Evolutionary conservation across 2,329 filamentous ascomycete genomes (phyloP).

Genomic region (Sporothrix brunneoviolacea): DNA sequence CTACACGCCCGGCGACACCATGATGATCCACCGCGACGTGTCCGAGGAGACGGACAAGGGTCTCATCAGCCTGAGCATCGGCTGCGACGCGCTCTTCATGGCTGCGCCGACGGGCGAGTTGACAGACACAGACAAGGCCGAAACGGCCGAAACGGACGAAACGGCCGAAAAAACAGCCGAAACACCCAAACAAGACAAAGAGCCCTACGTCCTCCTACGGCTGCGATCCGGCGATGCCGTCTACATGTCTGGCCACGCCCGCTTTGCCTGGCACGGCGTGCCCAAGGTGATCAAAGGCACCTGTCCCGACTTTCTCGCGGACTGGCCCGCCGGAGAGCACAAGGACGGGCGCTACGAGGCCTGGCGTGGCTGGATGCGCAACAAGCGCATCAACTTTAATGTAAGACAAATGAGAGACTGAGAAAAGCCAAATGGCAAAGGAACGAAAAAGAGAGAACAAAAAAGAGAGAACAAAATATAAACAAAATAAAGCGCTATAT

Average conservation of each 20-base stretch:
- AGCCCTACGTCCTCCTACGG: slow-evolving; percentile 53
- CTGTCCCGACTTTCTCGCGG: slow-evolving; percentile 65
- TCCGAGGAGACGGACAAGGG: slow-evolving; percentile 75
- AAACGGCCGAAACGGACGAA: background rate
- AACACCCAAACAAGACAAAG: slow-evolving; percentile 20
- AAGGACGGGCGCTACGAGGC: slow-evolving; percentile 48
- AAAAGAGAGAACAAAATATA: background rate
- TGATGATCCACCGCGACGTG: slow-evolving; percentile 90
- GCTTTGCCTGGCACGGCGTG: slow-evolving; percentile 94
- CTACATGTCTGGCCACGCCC: slow-evolving; percentile 74
- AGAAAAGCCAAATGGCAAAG: background rate
- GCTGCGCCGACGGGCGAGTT: slow-evolving; percentile 52
- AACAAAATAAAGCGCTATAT: background rate
- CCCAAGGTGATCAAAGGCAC: slow-evolving; percentile 76
- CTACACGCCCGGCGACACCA: slow-evolving; percentile 82
- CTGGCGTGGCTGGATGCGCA: slow-evolving; percentile 83
- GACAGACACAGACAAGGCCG: background rate
- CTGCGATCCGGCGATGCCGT: slow-evolving; percentile 82
- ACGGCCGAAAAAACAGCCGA: slow-evolving; percentile 12
- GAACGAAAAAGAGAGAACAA: background rate
- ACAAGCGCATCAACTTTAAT: slow-evolving; percentile 86
- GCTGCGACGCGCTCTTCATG: slow-evolving; percentile 85
- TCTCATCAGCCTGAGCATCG: slow-evolving; percentile 78
- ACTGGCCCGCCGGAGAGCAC: slow-evolving; percentile 58
- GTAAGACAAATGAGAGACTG: slow-evolving; percentile 75